Evolutionary conservation across 495 filamentous ascomycete genomes (phyloP).

Genomic region (Penicillium turbatum): DNA sequence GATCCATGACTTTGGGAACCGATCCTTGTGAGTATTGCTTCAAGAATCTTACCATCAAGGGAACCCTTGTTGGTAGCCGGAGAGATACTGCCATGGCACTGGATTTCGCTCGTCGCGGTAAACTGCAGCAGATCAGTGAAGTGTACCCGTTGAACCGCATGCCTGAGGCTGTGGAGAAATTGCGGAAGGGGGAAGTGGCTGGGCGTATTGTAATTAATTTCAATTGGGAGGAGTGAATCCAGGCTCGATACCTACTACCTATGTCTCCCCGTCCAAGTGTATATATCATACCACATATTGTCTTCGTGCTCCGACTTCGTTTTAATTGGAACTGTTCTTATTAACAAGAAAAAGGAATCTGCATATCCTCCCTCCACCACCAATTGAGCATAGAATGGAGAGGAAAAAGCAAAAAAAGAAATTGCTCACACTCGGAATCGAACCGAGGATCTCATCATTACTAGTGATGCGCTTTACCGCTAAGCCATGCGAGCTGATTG

Average conservation of each 20-base stretch:
- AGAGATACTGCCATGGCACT: conserved; percentile 41
- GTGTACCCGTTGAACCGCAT: conserved; percentile 38
- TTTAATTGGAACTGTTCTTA: background rate
- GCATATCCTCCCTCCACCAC: too few species aligned
- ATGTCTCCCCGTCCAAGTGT: too few species aligned
- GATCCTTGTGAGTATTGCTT: conserved; percentile 42
- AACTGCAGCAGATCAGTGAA: conserved; percentile 39
- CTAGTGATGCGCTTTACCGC: conserved; percentile 2
- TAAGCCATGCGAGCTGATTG: background rate
- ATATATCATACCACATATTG: too few species aligned
- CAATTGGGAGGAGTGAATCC: conserved; percentile 28
- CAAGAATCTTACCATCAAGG: conserved; percentile 43
- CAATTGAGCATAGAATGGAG: background rate
- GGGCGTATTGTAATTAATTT: conserved; percentile 50
- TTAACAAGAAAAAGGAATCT: background rate
- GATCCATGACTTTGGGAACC: conserved; percentile 31
- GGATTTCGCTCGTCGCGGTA: conserved; percentile 45
- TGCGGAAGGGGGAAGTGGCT: conserved; percentile 41
- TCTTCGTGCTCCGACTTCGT: too few species aligned
- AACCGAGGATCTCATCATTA: conserved; percentile 1
- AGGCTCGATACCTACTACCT: too few species aligned
- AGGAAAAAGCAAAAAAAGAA: background rate
- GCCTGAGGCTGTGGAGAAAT: conserved; percentile 37
- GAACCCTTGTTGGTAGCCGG: conserved; percentile 46
- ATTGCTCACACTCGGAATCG: conserved; percentile 1